Percentiles rank a stretch among this genome's conserved stretches.
These are phyloP conservation scores for Zygosaccharomyces siamensis DNA, from an alignment of 805 yeast species.

Conservation along the genomic window DNA sequence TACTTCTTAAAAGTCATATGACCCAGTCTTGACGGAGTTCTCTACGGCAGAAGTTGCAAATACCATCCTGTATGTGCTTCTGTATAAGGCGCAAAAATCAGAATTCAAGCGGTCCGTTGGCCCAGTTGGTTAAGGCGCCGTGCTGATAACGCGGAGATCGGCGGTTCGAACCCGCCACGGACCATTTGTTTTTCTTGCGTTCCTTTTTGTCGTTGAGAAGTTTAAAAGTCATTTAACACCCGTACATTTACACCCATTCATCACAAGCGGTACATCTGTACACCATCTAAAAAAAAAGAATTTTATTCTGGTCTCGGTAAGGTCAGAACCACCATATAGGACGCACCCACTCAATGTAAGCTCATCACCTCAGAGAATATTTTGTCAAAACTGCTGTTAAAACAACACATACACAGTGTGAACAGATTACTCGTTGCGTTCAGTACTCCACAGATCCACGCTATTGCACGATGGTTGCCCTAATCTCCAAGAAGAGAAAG, in stretches of 20 bases:
- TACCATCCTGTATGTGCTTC: no score
- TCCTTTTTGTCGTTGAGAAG: no score
- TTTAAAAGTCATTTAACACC: background rate
- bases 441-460: background rate
- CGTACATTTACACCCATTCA: background rate
- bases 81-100: background rate
- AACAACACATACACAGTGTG: background rate
- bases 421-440: background rate
- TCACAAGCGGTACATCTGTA: background rate
- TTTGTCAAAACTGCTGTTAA: background rate
- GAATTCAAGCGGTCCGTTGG: constrained; percentile 11
- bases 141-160: constrained; percentile 21
- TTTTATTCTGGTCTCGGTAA: no score
- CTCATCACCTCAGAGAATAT: background rate
- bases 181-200: constrained; percentile 3
- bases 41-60: no score
- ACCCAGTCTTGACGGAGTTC: no score
- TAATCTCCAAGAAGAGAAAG: constrained; percentile 97
- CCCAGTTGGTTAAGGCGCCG: constrained; percentile 30
- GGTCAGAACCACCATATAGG: no score
- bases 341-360: constrained; percentile 1
- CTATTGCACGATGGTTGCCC: constrained; percentile 36
- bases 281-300: background rate
- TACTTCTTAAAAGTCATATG: no score
- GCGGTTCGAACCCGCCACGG: constrained; percentile 20